Base-by-base conservation (phyloP, 2,329 filamentous ascomycete genomes). In the Nemania sp. region DNA sequence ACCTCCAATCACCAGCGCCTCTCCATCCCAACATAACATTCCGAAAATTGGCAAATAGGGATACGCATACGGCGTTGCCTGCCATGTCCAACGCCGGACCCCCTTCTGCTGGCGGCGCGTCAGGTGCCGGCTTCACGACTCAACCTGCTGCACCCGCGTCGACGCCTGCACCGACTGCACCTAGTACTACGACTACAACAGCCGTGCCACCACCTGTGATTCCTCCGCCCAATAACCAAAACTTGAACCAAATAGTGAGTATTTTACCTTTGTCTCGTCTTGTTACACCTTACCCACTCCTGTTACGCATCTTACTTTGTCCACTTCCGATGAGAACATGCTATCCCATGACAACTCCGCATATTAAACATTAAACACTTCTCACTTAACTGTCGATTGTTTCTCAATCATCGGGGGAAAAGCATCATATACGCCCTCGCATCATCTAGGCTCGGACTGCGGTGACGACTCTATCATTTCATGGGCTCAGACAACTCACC, bases 241-340 rank as follows among this genome's bases (percentile, higher is more conserved):
- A 98, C 77, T 81, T 98, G 1, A 98, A 98, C 76, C 94, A 97
- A 74, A 98, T 98, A 80, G 95, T 98, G 87, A 87, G 94, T 54
- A 3, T 0, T 18, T 41, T 45, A 1, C 53, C 18, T n/a, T 24
- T 20, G 41, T 41, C 18, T 8, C 11, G 22, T 49, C 54, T 20
- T 24, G 15, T 41, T 22, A 13, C 15, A 13, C 32, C 26, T 59
- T 22, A n/a, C 11, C 13, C 24, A 35, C 29, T 43, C 18, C n/a
- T 58, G 29, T 43, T 20, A 27, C 29, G 13, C 85, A 53, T 58
- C 47, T 47, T 43, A 22, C 58, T 38, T 20, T 24, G 24, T 35
- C 20, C 3, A 43, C 29, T 8, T 35, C 32, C 11, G 32, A 7
- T 11, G 11, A 52, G 27, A 20, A 52, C 41, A 10, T 51, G 41